Base-by-base conservation (phyloP, 805 yeast species). In the Komagataella mondaviorum region DNA sequence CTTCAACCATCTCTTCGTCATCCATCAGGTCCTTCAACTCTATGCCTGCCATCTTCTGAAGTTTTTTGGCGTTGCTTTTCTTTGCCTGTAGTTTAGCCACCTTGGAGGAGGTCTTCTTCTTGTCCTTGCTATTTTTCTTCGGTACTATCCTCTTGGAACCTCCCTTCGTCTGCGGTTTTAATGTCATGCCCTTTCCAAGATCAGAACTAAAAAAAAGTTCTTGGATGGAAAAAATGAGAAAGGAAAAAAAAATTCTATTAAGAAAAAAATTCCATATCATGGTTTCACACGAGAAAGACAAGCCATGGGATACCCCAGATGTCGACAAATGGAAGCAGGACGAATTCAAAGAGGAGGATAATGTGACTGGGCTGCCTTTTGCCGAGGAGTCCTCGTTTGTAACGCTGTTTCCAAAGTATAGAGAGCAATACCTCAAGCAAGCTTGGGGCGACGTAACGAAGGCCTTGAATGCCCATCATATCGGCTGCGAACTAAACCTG, bases 291-390 rank as follows among this genome's bases (percentile, higher is more conserved):
- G 88, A 93, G 67, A 83, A 81, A 62, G 98, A 93, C 60, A 91
- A 91, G 68, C 98, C 98, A 51, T 90, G 98, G 98, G 98, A 90
- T 64, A 90, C 96, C 8, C 88, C 85, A 18, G 96, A 89, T 59
- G 82, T 90, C 53, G 96, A 90, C 65, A 90, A 91, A 65, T 91
- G 99, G 99, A 73, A 77, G 59, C 72, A 81, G 43, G 96, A 88
- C 43, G 95, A 88, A 52, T 93, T 93, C 72, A 84, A 76, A 57
- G 88, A 88, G 1, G 96, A 88, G 59, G 96, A 93, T 63, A 88
- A 89, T 62, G 81, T 80, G 6, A 79, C 90, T 8, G 96, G 97
- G 0, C 74, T 76, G 48, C 86, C 96, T 17, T 93, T 93, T 63
- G 76, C 95, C n/a, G 99, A 93, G 65, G 99, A 93, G 64, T 85